These are phyloP conservation scores for Oryza punctata DNA, from an alignment of 176 grass and related monocot genomes.

Conservation along the genomic window DNA sequence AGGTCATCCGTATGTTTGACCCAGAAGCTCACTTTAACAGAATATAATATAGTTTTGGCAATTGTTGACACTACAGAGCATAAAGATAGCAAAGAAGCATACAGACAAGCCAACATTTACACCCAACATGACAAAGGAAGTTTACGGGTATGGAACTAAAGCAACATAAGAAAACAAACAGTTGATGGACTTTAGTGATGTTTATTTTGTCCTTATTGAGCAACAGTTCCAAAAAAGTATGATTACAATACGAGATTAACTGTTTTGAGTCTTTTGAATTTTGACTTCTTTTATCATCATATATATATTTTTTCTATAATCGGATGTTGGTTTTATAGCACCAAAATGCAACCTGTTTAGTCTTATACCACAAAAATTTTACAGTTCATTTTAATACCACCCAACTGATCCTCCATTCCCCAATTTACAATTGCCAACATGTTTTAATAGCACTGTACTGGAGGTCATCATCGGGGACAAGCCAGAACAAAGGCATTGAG, in stretches of 20 bases:
- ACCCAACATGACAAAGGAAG: neutral
- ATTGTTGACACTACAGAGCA: neutral
- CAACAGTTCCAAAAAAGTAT: neutral
- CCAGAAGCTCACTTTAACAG: constrained; percentile 19
- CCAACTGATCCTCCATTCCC: neutral
- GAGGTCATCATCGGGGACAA: neutral
- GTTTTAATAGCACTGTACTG: neutral
- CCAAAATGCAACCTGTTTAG: too few relatives aligned
- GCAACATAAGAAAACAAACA: neutral
- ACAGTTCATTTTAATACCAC: neutral
- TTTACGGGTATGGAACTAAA: neutral
- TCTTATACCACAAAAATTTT: neutral
- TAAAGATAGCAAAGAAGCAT: constrained; percentile 8
- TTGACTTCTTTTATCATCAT: neutral
- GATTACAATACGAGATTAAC: neutral
- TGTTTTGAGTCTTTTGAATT: neutral
- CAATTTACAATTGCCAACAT: neutral
- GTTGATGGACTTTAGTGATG: neutral
- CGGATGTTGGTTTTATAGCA: too few relatives aligned
- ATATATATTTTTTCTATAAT: neutral
- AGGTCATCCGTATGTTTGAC: neutral
- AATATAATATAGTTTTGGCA: neutral
- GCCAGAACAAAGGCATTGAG: neutral
- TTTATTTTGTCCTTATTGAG: neutral
- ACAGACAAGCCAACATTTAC: neutral